phyloP scores from a whole-genome alignment of 306 rosid genomes.

The Fragaria nilgerrensis region DNA sequence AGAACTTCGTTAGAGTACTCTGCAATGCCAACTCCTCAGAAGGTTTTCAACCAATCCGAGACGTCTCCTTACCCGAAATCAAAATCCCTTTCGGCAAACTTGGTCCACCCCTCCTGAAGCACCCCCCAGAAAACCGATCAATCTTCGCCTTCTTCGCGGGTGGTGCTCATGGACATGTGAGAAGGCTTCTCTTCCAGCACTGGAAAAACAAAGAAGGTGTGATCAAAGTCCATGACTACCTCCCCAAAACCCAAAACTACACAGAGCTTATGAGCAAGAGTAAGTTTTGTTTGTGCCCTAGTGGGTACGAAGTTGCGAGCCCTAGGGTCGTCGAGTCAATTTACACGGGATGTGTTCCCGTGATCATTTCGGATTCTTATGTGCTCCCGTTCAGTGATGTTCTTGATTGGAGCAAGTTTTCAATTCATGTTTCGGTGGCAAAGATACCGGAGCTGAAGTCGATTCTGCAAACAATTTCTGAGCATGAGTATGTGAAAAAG shows the following conservation, averaged over 20 bases:
- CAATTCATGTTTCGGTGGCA: constrained; percentile 35
- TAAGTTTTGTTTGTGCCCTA: constrained; percentile 51
- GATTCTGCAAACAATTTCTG: constrained; percentile 32
- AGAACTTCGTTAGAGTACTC: constrained; percentile 38
- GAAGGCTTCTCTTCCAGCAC: constrained; percentile 22
- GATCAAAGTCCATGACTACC: constrained; percentile 35
- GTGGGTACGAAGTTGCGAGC: constrained; percentile 56
- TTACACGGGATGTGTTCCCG: constrained; percentile 41
- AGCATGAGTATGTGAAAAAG: constrained; percentile 34
- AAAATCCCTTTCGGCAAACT: constrained; percentile 14
- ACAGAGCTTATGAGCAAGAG: constrained; percentile 24
- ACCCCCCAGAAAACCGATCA: constrained; percentile 16
- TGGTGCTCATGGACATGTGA: constrained; percentile 25
- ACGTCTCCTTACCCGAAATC: constrained; percentile 35
- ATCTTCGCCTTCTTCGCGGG: constrained; percentile 43
- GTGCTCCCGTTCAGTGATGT: constrained; percentile 51
- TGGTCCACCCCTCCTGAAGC: constrained; percentile 17
- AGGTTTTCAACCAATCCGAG: constrained; percentile 34
- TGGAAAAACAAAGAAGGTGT: constrained; percentile 29
- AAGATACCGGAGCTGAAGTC: constrained; percentile 31
- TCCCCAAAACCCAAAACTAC: constrained; percentile 32
- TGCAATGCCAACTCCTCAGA: constrained; percentile 48
- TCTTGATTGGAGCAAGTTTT: constrained; percentile 43
- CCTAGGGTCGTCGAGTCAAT: constrained; percentile 49
- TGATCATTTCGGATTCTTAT: constrained; percentile 36